Conservation (phyloP, 2,329 filamentous ascomycete species). For the Xylariaceae sp. region DNA sequence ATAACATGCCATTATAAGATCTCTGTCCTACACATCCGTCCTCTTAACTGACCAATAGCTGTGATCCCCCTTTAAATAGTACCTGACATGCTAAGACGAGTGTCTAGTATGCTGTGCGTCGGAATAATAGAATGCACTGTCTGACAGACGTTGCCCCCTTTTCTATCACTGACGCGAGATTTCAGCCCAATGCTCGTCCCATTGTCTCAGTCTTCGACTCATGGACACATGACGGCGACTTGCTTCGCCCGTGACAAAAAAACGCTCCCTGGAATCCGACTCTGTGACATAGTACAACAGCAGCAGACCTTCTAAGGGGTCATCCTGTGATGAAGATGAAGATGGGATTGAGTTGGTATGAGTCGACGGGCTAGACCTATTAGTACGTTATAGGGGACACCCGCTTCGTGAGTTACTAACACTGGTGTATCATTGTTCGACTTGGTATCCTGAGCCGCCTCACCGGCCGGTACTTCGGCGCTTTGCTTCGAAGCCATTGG, state of each 20-base stretch:
- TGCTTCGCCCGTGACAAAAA: conserved; percentile 22
- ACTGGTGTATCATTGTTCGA: neutral
- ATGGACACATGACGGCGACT: conserved; percentile 16
- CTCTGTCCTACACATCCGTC: neutral
- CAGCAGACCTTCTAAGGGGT: conserved; percentile 6
- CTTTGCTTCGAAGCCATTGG: neutral
- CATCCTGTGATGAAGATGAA: neutral
- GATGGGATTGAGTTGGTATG: conserved; percentile 2
- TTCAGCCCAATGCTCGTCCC: conserved; percentile 17
- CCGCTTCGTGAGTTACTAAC: neutral
- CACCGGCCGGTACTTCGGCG: neutral
- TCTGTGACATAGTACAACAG: conserved; percentile 3
- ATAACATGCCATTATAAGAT: neutral
- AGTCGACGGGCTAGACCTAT: conserved; percentile 3
- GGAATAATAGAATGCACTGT: neutral
- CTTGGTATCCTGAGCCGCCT: neutral
- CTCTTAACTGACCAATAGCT: neutral
- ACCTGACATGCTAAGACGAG: neutral
- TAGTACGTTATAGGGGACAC: neutral
- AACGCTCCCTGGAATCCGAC: conserved; percentile 14
- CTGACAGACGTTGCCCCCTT: neutral
- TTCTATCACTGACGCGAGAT: conserved; percentile 10
- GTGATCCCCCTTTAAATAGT: neutral
- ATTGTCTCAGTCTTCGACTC: conserved; percentile 14
- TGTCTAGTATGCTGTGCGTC: neutral